These are phyloP conservation scores for Aureobasidium subglaciale DNA, from an alignment of 2,329 filamentous ascomycete genomes.

Conservation along the genomic window DNA sequence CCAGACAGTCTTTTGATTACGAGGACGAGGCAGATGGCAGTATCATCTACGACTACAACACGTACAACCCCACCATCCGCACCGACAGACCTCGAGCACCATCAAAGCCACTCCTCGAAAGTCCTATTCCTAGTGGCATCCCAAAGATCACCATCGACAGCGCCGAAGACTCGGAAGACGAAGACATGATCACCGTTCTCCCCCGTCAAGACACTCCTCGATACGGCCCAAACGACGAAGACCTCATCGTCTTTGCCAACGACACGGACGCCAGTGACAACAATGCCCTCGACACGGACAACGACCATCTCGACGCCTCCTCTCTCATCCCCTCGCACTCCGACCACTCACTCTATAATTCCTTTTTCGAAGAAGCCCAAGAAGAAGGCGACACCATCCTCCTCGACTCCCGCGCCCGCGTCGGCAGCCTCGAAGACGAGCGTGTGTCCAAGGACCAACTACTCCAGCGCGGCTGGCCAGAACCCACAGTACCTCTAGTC, in stretches of 20 bases:
- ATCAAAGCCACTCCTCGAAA: background rate
- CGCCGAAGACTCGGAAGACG: background rate
- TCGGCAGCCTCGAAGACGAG: constrained; percentile 9
- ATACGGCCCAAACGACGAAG: background rate
- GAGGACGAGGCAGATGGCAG: background rate
- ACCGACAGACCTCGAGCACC: background rate
- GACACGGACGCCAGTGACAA: background rate
- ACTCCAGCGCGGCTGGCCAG: constrained; percentile 41
- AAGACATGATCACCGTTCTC: background rate
- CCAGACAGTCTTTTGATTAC: background rate
- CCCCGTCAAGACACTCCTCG: background rate
- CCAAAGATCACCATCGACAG: background rate
- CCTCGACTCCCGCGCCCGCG: background rate
- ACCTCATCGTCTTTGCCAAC: constrained; percentile 1
- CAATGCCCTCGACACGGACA: background rate
- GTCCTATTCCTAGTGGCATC: background rate
- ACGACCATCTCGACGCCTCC: background rate
- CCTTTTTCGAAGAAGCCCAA: constrained; percentile 2
- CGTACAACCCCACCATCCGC: background rate
- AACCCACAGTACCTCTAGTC: constrained; percentile 47
- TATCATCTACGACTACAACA: background rate
- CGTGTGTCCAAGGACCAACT: constrained; percentile 21
- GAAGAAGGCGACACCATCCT: background rate
- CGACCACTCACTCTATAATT: background rate
- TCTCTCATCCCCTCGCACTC: background rate